These are phyloP conservation scores for Taxawa tesnikishii DNA, from an alignment of 2,329 filamentous ascomycete genomes.

Conservation along the genomic window DNA sequence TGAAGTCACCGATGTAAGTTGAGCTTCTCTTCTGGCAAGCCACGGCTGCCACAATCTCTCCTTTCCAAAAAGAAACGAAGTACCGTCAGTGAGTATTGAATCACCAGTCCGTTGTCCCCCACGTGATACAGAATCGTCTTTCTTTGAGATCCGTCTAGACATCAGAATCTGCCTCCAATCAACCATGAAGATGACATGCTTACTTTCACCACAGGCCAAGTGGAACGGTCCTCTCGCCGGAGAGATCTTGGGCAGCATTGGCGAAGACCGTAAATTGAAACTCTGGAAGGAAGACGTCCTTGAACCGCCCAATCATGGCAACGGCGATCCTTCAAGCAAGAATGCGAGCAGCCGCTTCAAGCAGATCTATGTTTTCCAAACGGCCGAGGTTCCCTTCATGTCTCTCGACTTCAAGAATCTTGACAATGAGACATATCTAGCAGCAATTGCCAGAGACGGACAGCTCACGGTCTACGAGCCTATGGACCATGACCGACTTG, in stretches of 20 bases:
- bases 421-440: constrained; percentile 73
- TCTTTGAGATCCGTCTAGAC: too few relatives aligned
- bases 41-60: too few relatives aligned
- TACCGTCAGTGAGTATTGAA: too few relatives aligned
- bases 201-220: constrained; percentile 70
- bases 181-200: too few relatives aligned
- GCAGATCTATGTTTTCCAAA: constrained; percentile 47
- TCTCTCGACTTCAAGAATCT: constrained; percentile 82
- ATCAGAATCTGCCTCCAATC: too few relatives aligned
- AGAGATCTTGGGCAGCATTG: constrained; percentile 76
- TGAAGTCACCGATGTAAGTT: constrained; percentile 69
- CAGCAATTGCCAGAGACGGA: constrained; percentile 73
- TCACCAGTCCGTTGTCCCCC: too few relatives aligned
- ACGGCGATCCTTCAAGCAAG: too few relatives aligned
- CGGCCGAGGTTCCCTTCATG: constrained; percentile 55
- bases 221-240: constrained; percentile 89
- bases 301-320: constrained; percentile 59
- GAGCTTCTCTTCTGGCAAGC: not conserved
- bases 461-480: constrained; percentile 73
- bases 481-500: constrained; percentile 67
- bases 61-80: too few relatives aligned
- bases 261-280: constrained; percentile 79
- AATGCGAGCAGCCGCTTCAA: too few relatives aligned
- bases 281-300: constrained; percentile 87
- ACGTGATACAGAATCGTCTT: too few relatives aligned